Evolutionary conservation across 371 early-diverging fungal species (phyloP), one percentile per base, ranked within the genome.

Genomic region (Mortierella sp.): DNA sequence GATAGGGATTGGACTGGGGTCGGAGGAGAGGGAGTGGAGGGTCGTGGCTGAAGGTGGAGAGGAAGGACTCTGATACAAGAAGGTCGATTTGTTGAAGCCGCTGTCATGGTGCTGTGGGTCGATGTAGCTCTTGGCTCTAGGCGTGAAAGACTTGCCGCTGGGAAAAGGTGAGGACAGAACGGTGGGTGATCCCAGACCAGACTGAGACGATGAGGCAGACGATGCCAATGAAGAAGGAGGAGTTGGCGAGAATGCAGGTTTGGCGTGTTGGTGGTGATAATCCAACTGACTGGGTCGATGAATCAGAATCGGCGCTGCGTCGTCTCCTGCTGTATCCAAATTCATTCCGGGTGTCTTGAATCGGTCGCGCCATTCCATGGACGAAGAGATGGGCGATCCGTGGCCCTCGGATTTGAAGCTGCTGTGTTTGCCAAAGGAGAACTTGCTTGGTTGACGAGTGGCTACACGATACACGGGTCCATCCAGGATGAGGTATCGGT

Each of bases 401-500:
- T 78, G 57, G 24, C 77, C 73, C 26, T 80, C 83, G 2, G 83
- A 83, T 28, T 79, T 79, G 44, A 74, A 52, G 5, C 73, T 72
- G 48, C 42, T 24, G 44, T 75, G 76, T 54, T 73, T 82, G 13
- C 73, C 65, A 42, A 78, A 50, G 11, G 28, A n/a, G 55, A 75
- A 63, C 60, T 70, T 78, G 55, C 65, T 79, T 24, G 86, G 75
- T 38, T 86, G 86, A 3, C 80, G 80, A 0, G 80, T 57, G 0
- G 82, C 71, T 21, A 82, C 77, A 24, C 86, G 79, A 57, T 82
- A 82, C 3, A 86, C 82, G 10, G 86, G 86, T 1, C 86, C 86
- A 75, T 86, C 86, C 54, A 86, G 73, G 60, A 86, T 80, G 38
- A 86, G 31, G 31, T 86, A 86, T 8, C 86, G 82, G 72, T 86